Evolutionary conservation across 1,284 basidiomycete species (phyloP).

Genomic region (Ustilago loliicola): DNA sequence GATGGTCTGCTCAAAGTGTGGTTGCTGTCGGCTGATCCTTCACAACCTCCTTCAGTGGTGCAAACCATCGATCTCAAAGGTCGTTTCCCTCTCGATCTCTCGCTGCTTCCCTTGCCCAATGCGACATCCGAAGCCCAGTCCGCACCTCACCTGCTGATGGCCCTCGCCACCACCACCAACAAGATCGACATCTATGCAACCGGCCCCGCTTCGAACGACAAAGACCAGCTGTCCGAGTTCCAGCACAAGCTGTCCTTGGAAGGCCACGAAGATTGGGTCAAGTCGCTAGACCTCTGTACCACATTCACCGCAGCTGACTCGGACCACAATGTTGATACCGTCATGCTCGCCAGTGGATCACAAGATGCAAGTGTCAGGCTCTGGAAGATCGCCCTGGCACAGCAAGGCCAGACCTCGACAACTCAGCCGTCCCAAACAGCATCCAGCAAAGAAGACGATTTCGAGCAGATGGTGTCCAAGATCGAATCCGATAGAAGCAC

Average conservation of each 20-base stretch:
- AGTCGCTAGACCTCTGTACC: constrained; percentile 62
- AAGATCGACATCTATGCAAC: constrained; percentile 58
- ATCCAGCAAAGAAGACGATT: constrained; percentile 51
- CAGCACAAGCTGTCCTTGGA: constrained; percentile 50
- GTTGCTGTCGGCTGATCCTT: constrained; percentile 19
- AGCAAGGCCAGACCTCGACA: neutral
- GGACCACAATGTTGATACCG: constrained; percentile 9
- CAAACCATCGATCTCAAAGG: constrained; percentile 57
- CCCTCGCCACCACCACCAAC: constrained; percentile 61
- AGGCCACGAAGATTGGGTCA: constrained; percentile 69
- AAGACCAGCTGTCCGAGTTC: constrained; percentile 26
- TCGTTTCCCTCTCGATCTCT: constrained; percentile 63
- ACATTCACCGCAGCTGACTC: constrained; percentile 19
- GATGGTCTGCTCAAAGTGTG: constrained; percentile 61
- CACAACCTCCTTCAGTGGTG: constrained; percentile 13
- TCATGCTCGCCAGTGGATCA: constrained; percentile 63
- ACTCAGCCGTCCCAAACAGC: constrained; percentile 4
- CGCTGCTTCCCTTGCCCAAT: constrained; percentile 50
- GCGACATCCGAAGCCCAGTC: neutral
- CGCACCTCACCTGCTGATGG: constrained; percentile 42
- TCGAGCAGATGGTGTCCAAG: constrained; percentile 62
- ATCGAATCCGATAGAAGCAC: constrained; percentile 56
- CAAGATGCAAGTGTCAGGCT: constrained; percentile 66
- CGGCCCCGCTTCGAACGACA: constrained; percentile 6
- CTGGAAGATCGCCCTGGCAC: constrained; percentile 55